Evolutionary conservation across 148 eudicot genomes (phyloP).

Genomic region (Cornus suecica): DNA sequence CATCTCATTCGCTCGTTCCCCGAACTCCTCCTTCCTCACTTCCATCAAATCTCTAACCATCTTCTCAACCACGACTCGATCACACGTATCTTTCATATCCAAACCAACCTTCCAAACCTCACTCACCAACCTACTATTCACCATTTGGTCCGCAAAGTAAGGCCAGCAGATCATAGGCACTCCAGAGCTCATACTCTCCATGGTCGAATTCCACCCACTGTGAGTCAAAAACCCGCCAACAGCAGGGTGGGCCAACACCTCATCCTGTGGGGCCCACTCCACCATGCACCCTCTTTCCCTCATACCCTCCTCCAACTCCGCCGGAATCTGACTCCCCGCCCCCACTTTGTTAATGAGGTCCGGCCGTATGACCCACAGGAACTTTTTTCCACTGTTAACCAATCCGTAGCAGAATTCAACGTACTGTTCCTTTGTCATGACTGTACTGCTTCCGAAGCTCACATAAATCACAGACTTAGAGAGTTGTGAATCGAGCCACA

Average conservation of each 20-base stretch:
- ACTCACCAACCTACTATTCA: constrained; percentile 38
- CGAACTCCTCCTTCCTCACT: neutral
- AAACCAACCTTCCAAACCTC: constrained; percentile 35
- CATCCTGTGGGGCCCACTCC: constrained; percentile 45
- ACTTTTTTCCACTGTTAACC: constrained; percentile 19
- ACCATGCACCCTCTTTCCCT: constrained; percentile 39
- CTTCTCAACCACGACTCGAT: constrained; percentile 3
- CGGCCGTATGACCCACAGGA: constrained; percentile 35
- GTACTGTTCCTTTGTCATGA: constrained; percentile 5
- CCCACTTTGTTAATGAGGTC: constrained; percentile 27
- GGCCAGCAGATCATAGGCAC: constrained; percentile 58
- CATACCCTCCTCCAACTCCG: constrained; percentile 24
- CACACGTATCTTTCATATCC: constrained; percentile 42
- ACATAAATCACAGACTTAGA: constrained; percentile 17
- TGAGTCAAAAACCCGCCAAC: constrained; percentile 49
- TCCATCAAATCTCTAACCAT: constrained; percentile 10
- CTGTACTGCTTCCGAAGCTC: constrained; percentile 15
- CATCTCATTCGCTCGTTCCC: neutral
- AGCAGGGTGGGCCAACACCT: constrained; percentile 37
- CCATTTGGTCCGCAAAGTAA: constrained; percentile 35
- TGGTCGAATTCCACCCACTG: constrained; percentile 52
- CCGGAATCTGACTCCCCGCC: neutral
- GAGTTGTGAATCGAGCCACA: constrained; percentile 22
- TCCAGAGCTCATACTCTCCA: constrained; percentile 42
- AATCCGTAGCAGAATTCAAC: constrained; percentile 19